Percentiles rank a stretch among this genome's conserved stretches.
Evolutionary conservation across 2,329 filamentous ascomycete species (phyloP).

Genomic region (Tympanopsis confertula): DNA sequence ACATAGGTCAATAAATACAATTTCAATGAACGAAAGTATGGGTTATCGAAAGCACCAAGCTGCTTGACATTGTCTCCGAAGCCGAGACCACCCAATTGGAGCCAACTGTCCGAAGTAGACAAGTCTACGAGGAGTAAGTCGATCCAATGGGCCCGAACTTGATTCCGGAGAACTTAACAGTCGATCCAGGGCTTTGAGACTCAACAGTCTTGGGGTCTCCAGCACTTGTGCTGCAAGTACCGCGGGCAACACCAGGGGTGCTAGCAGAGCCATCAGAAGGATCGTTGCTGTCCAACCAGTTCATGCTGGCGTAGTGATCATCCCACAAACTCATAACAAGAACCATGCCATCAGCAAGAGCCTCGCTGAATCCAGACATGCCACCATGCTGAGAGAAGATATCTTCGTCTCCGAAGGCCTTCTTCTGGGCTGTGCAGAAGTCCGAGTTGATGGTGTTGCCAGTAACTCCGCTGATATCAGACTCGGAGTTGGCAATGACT

Average conservation of each 20-base stretch:
- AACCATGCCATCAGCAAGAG: constrained; percentile 44
- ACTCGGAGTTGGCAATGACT: constrained; percentile 40
- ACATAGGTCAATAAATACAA: too few relatives aligned
- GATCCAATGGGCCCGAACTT: constrained; percentile 10
- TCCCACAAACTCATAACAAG: constrained; percentile 52
- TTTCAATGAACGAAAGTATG: too few relatives aligned
- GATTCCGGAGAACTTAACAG: constrained; percentile 9
- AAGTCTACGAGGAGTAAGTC: constrained; percentile 3
- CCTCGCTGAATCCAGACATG: constrained; percentile 40
- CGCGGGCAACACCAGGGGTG: constrained; percentile 27
- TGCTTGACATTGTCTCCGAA: too few relatives aligned
- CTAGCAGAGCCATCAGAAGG: constrained; percentile 24
- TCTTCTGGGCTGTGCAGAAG: constrained; percentile 49
- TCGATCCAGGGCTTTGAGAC: constrained; percentile 19
- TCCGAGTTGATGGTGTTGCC: constrained; percentile 39
- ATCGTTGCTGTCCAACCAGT: constrained; percentile 49
- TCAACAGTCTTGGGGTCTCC: constrained; percentile 26
- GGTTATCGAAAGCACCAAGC: too few relatives aligned
- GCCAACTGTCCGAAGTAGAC: too few relatives aligned
- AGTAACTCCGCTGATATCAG: constrained; percentile 20
- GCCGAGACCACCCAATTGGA: too few relatives aligned
- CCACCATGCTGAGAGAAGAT: constrained; percentile 45
- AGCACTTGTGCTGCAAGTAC: constrained; percentile 24
- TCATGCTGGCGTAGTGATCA: constrained; percentile 44
- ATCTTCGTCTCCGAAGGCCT: constrained; percentile 38